A percentile compares a stretch with the other conserved stretches of the same genome.
phyloP scores from a whole-genome alignment of 2,329 filamentous ascomycete genomes.

The Pestalotiopsis sp. region DNA sequence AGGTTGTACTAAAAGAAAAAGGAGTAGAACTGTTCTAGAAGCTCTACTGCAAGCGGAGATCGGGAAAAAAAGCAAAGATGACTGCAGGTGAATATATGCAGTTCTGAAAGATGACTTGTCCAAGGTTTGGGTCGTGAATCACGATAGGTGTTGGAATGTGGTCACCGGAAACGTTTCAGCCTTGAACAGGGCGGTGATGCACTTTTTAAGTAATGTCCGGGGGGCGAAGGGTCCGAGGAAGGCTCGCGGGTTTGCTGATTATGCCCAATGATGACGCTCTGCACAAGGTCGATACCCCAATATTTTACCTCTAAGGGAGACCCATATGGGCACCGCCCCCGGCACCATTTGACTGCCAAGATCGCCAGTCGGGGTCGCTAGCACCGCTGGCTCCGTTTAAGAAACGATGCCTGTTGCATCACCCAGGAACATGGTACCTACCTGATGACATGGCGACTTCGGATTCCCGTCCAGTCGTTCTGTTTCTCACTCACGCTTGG shows the following conservation, averaged over 20 bases:
- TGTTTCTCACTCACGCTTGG: too few species aligned
- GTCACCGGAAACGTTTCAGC: conserved; percentile 4
- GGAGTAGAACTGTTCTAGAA: neutral
- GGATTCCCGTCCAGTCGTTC: too few species aligned
- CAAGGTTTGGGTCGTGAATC: neutral
- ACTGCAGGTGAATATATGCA: neutral
- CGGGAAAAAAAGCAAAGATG: neutral
- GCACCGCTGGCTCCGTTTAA: neutral
- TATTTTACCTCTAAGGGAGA: neutral
- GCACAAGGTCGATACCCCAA: neutral
- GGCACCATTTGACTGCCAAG: neutral
- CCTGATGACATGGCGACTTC: neutral
- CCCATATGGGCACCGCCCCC: neutral
- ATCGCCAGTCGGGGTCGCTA: neutral
- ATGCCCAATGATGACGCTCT: neutral
- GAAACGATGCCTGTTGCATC: neutral
- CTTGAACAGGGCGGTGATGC: neutral
- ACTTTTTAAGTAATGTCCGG: neutral
- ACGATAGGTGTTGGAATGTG: neutral
- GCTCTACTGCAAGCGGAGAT: neutral
- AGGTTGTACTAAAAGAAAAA: neutral
- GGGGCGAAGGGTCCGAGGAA: neutral
- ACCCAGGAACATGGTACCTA: neutral
- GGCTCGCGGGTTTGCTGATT: neutral
- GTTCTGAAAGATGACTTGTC: neutral